phyloP scores from a whole-genome alignment of 2,329 filamentous ascomycete genomes.

The Colletotrichum sp. region DNA sequence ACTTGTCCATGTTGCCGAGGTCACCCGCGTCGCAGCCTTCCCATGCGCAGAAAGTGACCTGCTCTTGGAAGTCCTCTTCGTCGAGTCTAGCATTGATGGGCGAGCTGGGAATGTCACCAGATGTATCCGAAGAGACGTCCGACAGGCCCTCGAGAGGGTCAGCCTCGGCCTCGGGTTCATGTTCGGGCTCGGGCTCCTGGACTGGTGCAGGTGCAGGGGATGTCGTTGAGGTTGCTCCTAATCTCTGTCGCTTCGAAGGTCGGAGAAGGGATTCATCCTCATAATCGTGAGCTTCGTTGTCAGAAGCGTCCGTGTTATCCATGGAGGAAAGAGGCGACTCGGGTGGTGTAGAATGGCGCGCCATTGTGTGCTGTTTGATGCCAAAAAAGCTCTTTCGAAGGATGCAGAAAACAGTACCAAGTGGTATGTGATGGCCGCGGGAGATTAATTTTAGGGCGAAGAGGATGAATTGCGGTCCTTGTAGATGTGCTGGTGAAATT shows the following conservation, averaged over 20 bases:
- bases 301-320: conserved; percentile 20
- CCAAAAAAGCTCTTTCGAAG: conserved; percentile 1
- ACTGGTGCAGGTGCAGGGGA: conserved; percentile 57
- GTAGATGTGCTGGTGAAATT: neutral
- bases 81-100: conserved; percentile 71
- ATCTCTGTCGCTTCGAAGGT: conserved; percentile 40
- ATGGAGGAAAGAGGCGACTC: conserved; percentile 23
- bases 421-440: neutral
- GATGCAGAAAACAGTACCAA: neutral
- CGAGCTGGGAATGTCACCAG: conserved; percentile 80
- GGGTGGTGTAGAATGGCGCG: conserved; percentile 16
- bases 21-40: conserved; percentile 76
- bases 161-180: conserved; percentile 40
- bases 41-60: conserved; percentile 81
- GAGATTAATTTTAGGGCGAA: neutral
- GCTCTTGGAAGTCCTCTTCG: conserved; percentile 78
- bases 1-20: conserved; percentile 78
- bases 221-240: conserved; percentile 36
- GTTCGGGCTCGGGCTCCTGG: conserved; percentile 18
- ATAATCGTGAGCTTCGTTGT: conserved; percentile 20
- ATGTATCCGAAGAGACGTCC: conserved; percentile 89
- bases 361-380: neutral
- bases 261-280: conserved; percentile 34
- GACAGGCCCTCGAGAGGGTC: conserved; percentile 64
- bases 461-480: neutral